Base-by-base conservation (phyloP, 1,139 yeast genomes). In the Debaryomyces singareniensis region DNA sequence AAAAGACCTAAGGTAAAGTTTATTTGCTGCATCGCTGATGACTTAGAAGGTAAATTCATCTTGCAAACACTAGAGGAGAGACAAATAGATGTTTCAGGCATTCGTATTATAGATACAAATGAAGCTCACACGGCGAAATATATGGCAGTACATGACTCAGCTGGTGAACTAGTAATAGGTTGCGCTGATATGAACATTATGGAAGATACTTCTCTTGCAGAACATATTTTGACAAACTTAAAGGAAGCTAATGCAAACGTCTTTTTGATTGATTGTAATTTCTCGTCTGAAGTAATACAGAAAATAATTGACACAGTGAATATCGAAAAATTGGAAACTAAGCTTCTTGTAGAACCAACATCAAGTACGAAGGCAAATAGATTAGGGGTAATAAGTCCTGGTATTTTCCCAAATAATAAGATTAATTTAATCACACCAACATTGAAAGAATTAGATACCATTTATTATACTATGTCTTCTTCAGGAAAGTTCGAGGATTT, bases 111-210 rank as follows among this genome's bases (percentile, higher is more conserved):
- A 3, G 36, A 44, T 2, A 42, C 39, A 13, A 33, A 49, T 6
- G 39, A 40, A 5, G 18, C 31, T 3, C 36, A 41, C 11, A 80
- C 93, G 0, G 86, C 93, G 0, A 83, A 81, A 42, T 87, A 87
- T 45, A 68, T 75, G 5, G 77, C 94, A 1, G 66, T 78, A 35
- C 91, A 84, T 45, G 73, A 72, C 35, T 38, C 44, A 0, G 47
- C 58, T 2, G 96, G 96, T 1, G 78, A 71, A 3, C 58, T 86
- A 29, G 49, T 82, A 5, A 61, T 83, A 12, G 95, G 95, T 0
- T 78, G 87, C 49, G 91, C 95, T 3, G 95, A 84, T 47, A 86
- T 87, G 96, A 61, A 61, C 9, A 73, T 81, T 9, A 61, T 80
- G 12, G 85, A 82, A 40, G 36, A 42, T 11, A 59, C 67, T 16